phyloP scores from a whole-genome alignment of 345 rosid genomes.

The Alliaria petiolata region DNA sequence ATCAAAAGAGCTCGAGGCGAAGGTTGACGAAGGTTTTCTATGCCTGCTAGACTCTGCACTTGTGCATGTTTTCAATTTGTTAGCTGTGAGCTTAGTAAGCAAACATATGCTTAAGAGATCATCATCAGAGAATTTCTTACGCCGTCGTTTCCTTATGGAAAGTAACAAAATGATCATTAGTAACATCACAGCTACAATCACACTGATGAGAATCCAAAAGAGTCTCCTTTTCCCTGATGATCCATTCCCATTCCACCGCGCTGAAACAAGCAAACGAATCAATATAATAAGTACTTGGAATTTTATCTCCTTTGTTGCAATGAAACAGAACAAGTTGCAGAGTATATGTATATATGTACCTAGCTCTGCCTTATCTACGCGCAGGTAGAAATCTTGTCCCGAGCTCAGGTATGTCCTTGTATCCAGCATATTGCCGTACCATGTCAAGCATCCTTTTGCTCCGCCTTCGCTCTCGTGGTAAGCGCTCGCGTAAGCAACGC shows the following conservation, averaged over 20 bases:
- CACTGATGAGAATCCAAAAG: slow-evolving; percentile 13
- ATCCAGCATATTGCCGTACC: slow-evolving; percentile 49
- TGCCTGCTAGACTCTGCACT: slow-evolving; percentile 24
- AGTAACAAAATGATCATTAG: slow-evolving; percentile 6
- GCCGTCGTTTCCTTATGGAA: slow-evolving; percentile 33
- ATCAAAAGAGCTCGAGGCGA: slow-evolving; percentile 21
- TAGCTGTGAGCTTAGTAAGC: slow-evolving; percentile 1
- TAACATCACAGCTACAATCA: slow-evolving; percentile 8
- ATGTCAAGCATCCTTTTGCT: slow-evolving; percentile 46
- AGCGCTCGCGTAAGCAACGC: slow-evolving; percentile 54
- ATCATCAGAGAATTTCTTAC: slow-evolving; percentile 16
- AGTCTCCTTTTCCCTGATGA: slow-evolving; percentile 29
- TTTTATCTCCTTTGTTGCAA: background rate
- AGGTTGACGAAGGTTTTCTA: background rate
- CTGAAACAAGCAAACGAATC: slow-evolving; percentile 22
- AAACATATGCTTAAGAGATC: background rate
- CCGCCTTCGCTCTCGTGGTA: slow-evolving; percentile 37
- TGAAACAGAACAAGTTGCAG: background rate
- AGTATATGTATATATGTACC: slow-evolving; percentile 34
- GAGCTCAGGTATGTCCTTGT: slow-evolving; percentile 30
- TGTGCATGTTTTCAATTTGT: background rate
- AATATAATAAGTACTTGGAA: background rate
- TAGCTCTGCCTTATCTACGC: slow-evolving; percentile 43
- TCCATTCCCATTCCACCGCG: slow-evolving; percentile 26
- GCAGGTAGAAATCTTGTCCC: slow-evolving; percentile 52